Evolutionary conservation across 768 basidiomycete species (phyloP), one percentile per base, ranked within the genome.

Genomic region (Kwoniella newhampshirensis): DNA sequence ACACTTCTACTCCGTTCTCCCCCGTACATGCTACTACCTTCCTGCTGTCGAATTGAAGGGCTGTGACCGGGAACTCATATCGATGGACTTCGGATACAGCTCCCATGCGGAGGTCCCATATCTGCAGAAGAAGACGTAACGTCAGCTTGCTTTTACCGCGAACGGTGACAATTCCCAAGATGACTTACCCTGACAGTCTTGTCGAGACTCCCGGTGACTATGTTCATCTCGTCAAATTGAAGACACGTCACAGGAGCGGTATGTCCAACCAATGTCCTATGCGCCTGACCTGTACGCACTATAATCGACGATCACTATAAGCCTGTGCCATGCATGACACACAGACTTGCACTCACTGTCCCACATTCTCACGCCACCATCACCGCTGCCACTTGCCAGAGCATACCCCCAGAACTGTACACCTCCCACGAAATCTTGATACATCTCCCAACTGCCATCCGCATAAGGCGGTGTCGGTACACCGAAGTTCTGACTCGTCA

Each of bases 341-440:
- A 18, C 35, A 35, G 2, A 25, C 45, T 21, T 23, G 26, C 21
- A 84, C 91, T 82, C 72, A 94, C 92, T 97, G 73, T 99, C 96
- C 96, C 96, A 99, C 93, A 99, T 97, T 63, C 96, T 79, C 27
- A 98, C 93, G 2, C 88, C 94, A 35, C 94, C 92, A 74, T 99
- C 96, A 0, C 91, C 93, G 67, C 91, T 96, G 1, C 93, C 96
- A 65, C 91, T 96, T 4, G 97, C 91, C 32, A 99, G 82, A 1
- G 91, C 96, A 73, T 96, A 94, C 3, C 92, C 93, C 94, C 96
- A 98, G 75, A 97, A 97, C 74, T 98, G 96, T 40, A 98, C 87
- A 3, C 88, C 91, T 2, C 96, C 96, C 7, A 99, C 91, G 73
- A 94, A 98, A 76, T 99, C 93, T 74, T 92, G 86, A 75, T 94